Percentiles rank a stretch among this genome's conserved stretches.
These are phyloP conservation scores for Microsporum ferrugineum DNA, from an alignment of 2,329 filamentous ascomycete species.

Conservation along the genomic window DNA sequence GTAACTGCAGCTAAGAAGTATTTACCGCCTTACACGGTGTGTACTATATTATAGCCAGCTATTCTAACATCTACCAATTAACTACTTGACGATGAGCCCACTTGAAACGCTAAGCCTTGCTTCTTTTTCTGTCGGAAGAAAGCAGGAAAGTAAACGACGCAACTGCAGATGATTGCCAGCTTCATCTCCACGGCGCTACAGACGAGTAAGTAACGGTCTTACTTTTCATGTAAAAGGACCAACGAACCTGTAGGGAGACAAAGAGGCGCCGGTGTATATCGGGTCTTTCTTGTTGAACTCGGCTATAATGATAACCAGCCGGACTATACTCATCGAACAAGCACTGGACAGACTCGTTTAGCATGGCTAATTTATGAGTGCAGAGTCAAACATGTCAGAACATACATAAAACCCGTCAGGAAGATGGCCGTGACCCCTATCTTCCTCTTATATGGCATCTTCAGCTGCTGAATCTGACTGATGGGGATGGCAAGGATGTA, in stretches of 20 bases:
- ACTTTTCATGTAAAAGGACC: background rate
- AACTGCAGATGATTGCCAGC: background rate
- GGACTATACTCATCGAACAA: background rate
- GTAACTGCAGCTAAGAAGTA: too few species aligned
- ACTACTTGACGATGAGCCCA: background rate
- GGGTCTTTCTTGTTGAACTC: background rate
- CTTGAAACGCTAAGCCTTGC: background rate
- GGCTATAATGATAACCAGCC: background rate
- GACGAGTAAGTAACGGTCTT: background rate
- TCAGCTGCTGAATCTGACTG: background rate
- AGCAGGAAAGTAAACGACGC: background rate
- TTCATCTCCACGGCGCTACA: background rate
- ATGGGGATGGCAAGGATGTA: background rate
- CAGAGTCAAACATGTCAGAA: background rate
- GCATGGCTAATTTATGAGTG: background rate
- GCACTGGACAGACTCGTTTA: background rate
- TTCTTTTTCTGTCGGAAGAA: background rate
- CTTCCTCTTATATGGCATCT: background rate
- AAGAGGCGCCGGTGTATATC: background rate
- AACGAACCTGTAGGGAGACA: background rate
- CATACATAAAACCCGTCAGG: background rate
- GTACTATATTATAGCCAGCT: background rate
- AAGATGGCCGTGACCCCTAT: background rate
- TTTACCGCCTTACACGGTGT: too few species aligned
- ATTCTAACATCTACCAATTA: background rate